Evolutionary conservation across 148 eudicot genomes (phyloP).

Genomic region (Vaccinium vitisidaea): DNA sequence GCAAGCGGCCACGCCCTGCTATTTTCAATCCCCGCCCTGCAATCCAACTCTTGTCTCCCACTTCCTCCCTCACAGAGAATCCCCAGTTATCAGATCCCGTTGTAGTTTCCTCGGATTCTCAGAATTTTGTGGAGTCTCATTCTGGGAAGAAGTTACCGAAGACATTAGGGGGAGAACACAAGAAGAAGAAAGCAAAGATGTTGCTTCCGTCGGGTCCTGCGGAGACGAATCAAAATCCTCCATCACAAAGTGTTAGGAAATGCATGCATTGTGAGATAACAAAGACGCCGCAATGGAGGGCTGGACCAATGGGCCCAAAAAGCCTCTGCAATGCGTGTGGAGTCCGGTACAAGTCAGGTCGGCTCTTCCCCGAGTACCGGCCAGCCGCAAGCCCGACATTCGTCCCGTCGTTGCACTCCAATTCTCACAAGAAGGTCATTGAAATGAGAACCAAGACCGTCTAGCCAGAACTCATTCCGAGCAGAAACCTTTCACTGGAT

Average conservation of each 20-base stretch:
- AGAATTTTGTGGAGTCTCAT: slow-evolving; percentile 32
- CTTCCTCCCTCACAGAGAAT: slow-evolving; percentile 24
- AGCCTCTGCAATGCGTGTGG: slow-evolving; percentile 98
- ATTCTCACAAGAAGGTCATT: slow-evolving; percentile 89
- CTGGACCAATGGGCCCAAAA: slow-evolving; percentile 93
- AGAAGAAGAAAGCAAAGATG: slow-evolving; percentile 65
- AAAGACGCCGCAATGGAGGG: slow-evolving; percentile 97
- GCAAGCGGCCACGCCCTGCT: slow-evolving; percentile 88
- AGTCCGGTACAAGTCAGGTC: slow-evolving; percentile 83
- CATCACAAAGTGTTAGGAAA: slow-evolving; percentile 55
- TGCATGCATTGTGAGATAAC: slow-evolving; percentile 94
- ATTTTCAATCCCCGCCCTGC: slow-evolving; percentile 53
- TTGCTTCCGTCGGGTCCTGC: slow-evolving; percentile 27
- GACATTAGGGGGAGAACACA: slow-evolving; percentile 18
- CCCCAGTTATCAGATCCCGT: slow-evolving; percentile 21
- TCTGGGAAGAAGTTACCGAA: slow-evolving; percentile 18
- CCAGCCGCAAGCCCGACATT: slow-evolving; percentile 97
- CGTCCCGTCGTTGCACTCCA: slow-evolving; percentile 73
- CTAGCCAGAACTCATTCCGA: background rate
- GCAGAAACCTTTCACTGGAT: slow-evolving; percentile 15
- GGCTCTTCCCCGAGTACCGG: slow-evolving; percentile 92
- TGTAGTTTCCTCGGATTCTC: slow-evolving; percentile 28
- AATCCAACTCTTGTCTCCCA: slow-evolving; percentile 39
- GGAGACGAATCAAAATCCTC: slow-evolving; percentile 23
- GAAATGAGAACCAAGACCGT: slow-evolving; percentile 68